These are phyloP conservation scores for Albizia julibrissin DNA, from an alignment of 306 rosid species.

Conservation along the genomic window DNA sequence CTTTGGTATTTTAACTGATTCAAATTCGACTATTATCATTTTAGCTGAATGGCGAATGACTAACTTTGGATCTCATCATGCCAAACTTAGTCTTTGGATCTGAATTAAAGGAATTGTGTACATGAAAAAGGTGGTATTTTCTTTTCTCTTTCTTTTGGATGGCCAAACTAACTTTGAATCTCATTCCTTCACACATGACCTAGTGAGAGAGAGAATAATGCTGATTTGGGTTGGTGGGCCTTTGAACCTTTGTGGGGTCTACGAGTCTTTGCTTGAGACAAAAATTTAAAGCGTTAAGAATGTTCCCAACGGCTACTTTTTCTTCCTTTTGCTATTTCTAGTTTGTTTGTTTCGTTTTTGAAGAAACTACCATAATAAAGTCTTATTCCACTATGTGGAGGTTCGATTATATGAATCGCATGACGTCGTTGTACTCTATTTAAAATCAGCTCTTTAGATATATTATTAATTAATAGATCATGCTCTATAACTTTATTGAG, in stretches of 20 bases:
- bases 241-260: neutral
- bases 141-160: neutral
- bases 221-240: conserved; percentile 29
- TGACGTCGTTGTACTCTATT: too few relatives aligned
- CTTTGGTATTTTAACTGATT: too few relatives aligned
- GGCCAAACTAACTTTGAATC: conserved; percentile 53
- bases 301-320: conserved; percentile 63
- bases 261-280: conserved; percentile 39
- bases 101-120: conserved; percentile 14
- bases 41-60: too few relatives aligned
- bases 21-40: too few relatives aligned
- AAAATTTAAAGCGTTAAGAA: conserved; percentile 55
- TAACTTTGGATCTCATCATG: neutral
- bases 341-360: conserved; percentile 18
- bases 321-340: conserved; percentile 27
- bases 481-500: too few relatives aligned
- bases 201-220: conserved; percentile 27
- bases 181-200: conserved; percentile 45
- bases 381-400: too few relatives aligned
- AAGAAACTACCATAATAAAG: neutral
- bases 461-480: too few relatives aligned
- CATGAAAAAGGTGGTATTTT: conserved; percentile 26
- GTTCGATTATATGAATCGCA: too few relatives aligned
- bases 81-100: neutral
- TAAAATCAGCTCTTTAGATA: too few relatives aligned